Evolutionary conservation across 805 yeast species (phyloP).

Genomic region (Yarrowia bubula): DNA sequence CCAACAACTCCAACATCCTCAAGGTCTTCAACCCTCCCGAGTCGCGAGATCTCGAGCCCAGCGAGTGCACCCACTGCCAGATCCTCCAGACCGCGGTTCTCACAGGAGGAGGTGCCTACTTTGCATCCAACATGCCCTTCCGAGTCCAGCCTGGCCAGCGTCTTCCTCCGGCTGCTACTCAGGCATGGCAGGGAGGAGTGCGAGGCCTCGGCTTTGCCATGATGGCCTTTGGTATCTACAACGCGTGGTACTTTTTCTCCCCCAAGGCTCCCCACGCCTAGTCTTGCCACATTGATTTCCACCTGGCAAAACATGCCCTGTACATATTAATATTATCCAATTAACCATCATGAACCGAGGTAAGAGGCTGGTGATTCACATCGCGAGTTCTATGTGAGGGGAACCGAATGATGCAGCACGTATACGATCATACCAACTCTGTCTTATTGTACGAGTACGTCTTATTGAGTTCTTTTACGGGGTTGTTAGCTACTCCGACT

Average conservation of each 20-base stretch:
- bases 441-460: no score
- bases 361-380: no score
- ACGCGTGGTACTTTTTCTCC: constrained; percentile 56
- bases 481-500: no score
- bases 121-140: constrained; percentile 52
- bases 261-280: constrained; percentile 18
- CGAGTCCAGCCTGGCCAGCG: constrained; percentile 44
- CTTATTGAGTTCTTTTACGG: no score
- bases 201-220: constrained; percentile 55
- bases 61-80: constrained; percentile 68
- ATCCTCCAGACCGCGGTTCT: constrained; percentile 59
- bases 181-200: constrained; percentile 53
- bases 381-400: no score
- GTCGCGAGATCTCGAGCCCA: constrained; percentile 27
- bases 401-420: no score
- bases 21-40: constrained; percentile 32
- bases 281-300: background rate
- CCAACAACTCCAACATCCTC: constrained; percentile 33
- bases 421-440: no score
- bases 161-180: constrained; percentile 35
- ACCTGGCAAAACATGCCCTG: background rate
- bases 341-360: no score
- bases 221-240: constrained; percentile 54
- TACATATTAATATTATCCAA: constrained; percentile 1
- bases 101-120: constrained; percentile 60